Evolutionary conservation across 371 early-diverging fungal genomes (phyloP), one percentile per base, ranked within the genome.

Genomic region (Mortierella sp.): DNA sequence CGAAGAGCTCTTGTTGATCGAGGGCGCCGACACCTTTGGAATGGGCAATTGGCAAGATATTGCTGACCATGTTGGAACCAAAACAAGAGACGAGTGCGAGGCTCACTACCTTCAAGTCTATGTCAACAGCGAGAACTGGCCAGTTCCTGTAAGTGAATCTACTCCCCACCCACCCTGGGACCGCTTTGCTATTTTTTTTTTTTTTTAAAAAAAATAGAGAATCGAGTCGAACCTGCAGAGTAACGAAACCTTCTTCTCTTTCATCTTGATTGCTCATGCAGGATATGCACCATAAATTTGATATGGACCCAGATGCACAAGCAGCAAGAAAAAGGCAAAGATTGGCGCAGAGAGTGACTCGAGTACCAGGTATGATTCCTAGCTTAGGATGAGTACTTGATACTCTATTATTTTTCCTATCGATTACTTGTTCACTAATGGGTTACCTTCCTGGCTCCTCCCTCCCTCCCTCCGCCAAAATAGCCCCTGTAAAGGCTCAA

Each of bases 21-120:
- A 99, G 72, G 97, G 94, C 4, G 86, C 97, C 30, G 93, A 95
- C 75, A 90, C 91, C 80, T 95, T 90, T 83, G 99, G 99, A 21
- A 88, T 99, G 64, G 99, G 99, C 51, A 99, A 98, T 85, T 99
- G 98, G 98, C 93, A 92, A 72, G 97, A 95, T 50, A 93, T 98
- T 51, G 91, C 98, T 0, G 95, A 93, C 61, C 93, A 97, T 76
- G 90, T 99, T 15, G 97, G 98, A 2, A 93, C 96, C 19, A 97
- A 97, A 80, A 90, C 91, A 29, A 88, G 90, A 57, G 86, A 90
- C 37, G 97, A 99, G 74, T 94, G 97, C 74, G 94, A 95, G 66
- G 87, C 89, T 47, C 99, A 99, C 75, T 99, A 99, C 83, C 81
- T 92, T 47, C 85, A 93, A 28, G 88, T 95, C 9, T 98, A 96